Base-by-base conservation (phyloP, 192 early-diverging fungal species). In the Rhizoclosmatium sp. region DNA sequence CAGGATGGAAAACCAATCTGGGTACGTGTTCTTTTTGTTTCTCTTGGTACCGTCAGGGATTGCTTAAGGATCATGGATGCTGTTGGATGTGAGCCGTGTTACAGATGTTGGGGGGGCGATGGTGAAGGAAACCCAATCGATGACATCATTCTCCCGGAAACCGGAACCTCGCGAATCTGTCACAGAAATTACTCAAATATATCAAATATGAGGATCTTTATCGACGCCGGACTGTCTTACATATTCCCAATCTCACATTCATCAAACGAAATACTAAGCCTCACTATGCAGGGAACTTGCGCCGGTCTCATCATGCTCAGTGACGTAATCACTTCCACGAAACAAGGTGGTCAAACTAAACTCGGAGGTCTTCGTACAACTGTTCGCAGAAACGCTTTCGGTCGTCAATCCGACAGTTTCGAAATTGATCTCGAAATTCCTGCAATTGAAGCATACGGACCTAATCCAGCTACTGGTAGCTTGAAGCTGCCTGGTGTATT, bases 261-360 rank as follows among this genome's bases (percentile, higher is more conserved):
- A 31, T 16, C 16, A 54, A 54, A 54, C 5, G 51, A 54, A 54
- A 54, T 54, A 16, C 31, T 31, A 31, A 31, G 31, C 31, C 31
- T 31, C 16, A 16, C 51, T 54, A 7, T 54, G n/a, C 39, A 89
- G 87, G 97, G 97, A 21, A 98, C 96, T 44, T 99, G 97, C 80
- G 97, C 97, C 19, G 97, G 97, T 46, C 87, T 99, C 89, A 98
- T 99, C 64, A 87, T 99, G 71, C 88, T 99, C 51, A 90, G 95
- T 5, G 89, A 94, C 67, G 82, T 86, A 44, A 92, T 93, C 16
- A 89, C 85, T 39, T 86, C 89, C 46, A 91, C 93, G 21, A 95
- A 97, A 80, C 87, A 91, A 68, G 94, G 94, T 48, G 97, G 97
- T 2, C 97, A 98, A 81, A 84, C 88, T 79, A 83, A 95, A 65